Percentiles rank a stretch among this genome's conserved stretches.
Conservation (phyloP, 225 moss, liverwort and hornwort genomes). For the Climacium dendroides region DNA sequence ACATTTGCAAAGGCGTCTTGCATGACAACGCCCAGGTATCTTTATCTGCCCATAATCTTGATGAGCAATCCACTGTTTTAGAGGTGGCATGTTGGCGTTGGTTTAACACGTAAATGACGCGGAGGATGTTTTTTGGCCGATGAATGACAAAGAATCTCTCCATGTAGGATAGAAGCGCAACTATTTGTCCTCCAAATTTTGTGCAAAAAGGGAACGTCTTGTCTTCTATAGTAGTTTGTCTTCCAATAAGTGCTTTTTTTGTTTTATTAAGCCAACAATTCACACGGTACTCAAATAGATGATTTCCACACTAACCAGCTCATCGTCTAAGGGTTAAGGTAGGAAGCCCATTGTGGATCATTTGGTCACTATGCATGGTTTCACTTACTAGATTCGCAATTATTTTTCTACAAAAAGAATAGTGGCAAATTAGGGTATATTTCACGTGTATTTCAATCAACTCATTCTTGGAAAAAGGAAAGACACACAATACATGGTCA, state of each 20-base stretch:
- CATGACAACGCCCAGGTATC: slow-evolving; percentile 79
- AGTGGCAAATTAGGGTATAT: not conserved
- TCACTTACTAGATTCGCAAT: not conserved
- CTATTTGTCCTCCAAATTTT: no score
- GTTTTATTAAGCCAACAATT: no score
- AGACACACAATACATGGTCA: not conserved
- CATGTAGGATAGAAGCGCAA: no score
- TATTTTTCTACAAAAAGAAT: accelerated
- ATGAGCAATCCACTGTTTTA: not conserved
- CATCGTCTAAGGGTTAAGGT: no score
- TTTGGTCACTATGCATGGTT: not conserved
- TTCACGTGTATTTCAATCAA: not conserved
- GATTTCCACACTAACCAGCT: no score
- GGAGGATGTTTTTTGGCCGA: no score
- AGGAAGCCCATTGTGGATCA: not conserved
- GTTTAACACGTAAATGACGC: no score
- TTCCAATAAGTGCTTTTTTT: no score
- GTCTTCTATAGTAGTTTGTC: no score
- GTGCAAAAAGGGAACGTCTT: no score
- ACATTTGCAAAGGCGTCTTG: slow-evolving; percentile 69
- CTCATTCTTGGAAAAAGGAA: not conserved
- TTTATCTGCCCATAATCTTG: not conserved
- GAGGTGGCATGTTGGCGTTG: not conserved
- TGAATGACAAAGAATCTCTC: no score
- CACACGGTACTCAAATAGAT: no score